phyloP scores from a whole-genome alignment of 225 moss, liverwort and hornwort species.

The Asterella californica region DNA sequence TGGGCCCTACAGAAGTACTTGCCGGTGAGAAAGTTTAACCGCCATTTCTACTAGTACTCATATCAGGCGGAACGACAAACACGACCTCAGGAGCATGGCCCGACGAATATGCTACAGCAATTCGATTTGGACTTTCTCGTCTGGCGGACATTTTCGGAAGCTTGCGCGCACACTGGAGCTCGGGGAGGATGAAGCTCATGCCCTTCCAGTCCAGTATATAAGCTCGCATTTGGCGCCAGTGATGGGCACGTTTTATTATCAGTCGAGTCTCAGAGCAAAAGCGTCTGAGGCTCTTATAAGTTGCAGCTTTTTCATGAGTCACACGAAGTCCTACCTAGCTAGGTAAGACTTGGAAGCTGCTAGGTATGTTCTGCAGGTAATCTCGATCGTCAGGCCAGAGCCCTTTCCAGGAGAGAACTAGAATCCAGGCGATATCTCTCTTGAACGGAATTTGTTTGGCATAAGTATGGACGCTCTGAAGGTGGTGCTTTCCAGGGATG shows the following conservation, averaged over 20 bases:
- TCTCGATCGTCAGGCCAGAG: no score
- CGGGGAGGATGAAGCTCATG: background rate
- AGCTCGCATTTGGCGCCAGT: background rate
- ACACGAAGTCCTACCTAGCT: background rate
- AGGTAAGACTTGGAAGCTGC: background rate
- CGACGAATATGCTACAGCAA: no score
- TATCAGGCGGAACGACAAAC: no score
- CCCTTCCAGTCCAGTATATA: background rate
- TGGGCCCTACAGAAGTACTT: no score
- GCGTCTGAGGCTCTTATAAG: background rate
- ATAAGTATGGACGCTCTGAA: background rate
- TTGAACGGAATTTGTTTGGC: background rate
- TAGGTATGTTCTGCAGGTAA: background rate
- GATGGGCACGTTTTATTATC: background rate
- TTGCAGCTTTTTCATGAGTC: background rate
- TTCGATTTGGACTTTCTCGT: background rate
- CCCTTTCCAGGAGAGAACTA: background rate
- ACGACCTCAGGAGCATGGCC: no score
- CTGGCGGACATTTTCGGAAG: background rate
- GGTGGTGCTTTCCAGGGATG: constrained; percentile 5
- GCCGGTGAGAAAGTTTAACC: no score
- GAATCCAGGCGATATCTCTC: background rate
- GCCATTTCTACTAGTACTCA: no score
- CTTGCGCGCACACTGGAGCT: no score
- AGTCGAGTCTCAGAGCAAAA: background rate